These are phyloP conservation scores for Aquilaria agallochum DNA, from an alignment of 441 rosid species.

Conservation along the genomic window DNA sequence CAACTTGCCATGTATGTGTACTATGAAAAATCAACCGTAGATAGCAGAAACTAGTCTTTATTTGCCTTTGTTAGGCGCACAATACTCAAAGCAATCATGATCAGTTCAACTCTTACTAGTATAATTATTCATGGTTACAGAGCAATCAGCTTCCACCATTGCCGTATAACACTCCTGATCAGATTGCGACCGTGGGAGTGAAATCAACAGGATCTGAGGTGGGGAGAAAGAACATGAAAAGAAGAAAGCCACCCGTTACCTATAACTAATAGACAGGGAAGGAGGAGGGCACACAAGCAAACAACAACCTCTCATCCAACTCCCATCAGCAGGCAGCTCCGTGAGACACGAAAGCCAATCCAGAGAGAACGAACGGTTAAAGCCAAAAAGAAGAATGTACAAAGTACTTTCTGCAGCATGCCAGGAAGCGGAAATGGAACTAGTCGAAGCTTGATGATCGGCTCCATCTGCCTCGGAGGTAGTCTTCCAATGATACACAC, in stretches of 20 bases:
- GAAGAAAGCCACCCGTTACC: conserved; percentile 10
- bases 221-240: not conserved
- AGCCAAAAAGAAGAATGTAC: not conserved
- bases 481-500: conserved; percentile 56
- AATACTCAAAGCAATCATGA: conserved; percentile 5
- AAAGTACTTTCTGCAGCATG: not conserved
- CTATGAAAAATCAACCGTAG: not conserved
- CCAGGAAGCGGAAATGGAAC: conserved; percentile 4
- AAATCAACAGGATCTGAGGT: not conserved
- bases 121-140: conserved; percentile 2
- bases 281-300: conserved; percentile 53
- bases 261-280: conserved; percentile 20
- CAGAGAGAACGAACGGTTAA: conserved; percentile 8
- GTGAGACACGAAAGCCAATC: conserved; percentile 4
- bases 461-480: conserved; percentile 69
- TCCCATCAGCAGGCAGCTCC: conserved; percentile 31
- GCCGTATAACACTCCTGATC: conserved; percentile 16
- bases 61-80: conserved; percentile 3
- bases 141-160: conserved; percentile 3
- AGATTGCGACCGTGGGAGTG: conserved; percentile 4
- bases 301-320: conserved; percentile 74
- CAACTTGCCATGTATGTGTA: not conserved
- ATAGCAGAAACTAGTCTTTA: conserved; percentile 7
- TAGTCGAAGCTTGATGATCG: conserved; percentile 74
- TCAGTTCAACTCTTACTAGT: conserved; percentile 5